These are phyloP conservation scores for Gnetum montanum DNA, from an alignment of 75 land plant species.

Conservation along the genomic window DNA sequence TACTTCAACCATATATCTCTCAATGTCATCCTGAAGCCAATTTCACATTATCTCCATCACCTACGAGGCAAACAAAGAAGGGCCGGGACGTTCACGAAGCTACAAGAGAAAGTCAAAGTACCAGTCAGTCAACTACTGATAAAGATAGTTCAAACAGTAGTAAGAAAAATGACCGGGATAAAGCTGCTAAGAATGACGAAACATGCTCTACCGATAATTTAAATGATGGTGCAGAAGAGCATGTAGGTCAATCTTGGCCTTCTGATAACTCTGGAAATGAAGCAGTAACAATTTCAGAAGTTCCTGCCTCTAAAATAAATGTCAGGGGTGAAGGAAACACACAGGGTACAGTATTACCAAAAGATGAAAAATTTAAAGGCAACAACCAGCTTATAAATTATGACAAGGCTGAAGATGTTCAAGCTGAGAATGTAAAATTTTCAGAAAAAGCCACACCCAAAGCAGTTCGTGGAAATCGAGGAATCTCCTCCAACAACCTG, in stretches of 20 bases:
- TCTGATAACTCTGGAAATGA: slow-evolving; percentile 3
- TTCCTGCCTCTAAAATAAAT: background rate
- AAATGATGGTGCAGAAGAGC: slow-evolving; percentile 5
- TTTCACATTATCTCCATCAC: slow-evolving; percentile 1
- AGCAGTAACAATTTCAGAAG: background rate
- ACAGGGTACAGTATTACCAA: background rate
- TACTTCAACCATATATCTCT: slow-evolving; percentile 50
- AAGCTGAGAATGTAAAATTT: background rate
- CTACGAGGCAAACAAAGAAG: slow-evolving; percentile 13
- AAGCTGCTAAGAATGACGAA: slow-evolving; percentile 3
- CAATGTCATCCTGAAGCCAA: slow-evolving; percentile 29
- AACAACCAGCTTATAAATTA: background rate
- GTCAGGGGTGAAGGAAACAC: background rate
- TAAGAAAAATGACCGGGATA: background rate
- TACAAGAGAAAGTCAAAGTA: slow-evolving; percentile 7
- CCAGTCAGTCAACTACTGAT: slow-evolving; percentile 13
- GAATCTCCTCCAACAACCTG: background rate
- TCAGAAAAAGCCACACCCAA: slow-evolving; percentile 3
- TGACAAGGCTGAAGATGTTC: background rate
- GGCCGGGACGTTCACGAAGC: slow-evolving; percentile 9
- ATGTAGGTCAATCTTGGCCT: slow-evolving; percentile 9
- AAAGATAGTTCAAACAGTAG: slow-evolving; percentile 7
- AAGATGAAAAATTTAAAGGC: background rate
- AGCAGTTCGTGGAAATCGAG: background rate
- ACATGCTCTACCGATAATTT: background rate